Base-by-base conservation (phyloP, 164 flowering plant species). In the Vitis rupestris region DNA sequence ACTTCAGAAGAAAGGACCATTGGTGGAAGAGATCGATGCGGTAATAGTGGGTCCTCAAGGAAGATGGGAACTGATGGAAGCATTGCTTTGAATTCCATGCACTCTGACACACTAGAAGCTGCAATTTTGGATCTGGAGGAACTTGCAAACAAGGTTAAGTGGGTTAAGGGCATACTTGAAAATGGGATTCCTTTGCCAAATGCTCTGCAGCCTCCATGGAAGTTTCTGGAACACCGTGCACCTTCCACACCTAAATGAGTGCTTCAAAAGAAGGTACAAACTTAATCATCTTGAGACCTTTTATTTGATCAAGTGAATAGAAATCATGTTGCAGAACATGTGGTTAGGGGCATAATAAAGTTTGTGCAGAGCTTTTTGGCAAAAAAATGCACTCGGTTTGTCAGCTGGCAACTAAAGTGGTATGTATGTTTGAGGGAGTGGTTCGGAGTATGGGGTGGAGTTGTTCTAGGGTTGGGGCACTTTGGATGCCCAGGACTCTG, bases 51-150 rank as follows among this genome's bases (percentile, higher is more conserved):
- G 47, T 53, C 74, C 10, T 62, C 72, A 7, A 83, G 80, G 77
- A 75, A 63, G 79, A 61, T 72, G 74, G 76, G 59, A 74, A 61
- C 23, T 12, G 68, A 69, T 58, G 74, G 44, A 56, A 30, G 52
- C 53, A 63, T 67, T 19, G 59, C 23, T 49, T 57, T 79, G 27
- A 76, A 76, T 72, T 70, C 74, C 10, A 64, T 44, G 56, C 17
- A 14, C 61, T 67, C 83, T 30, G 81, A 78, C 66, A 63, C 84
- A 48, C 10, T 84, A 31, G 88, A 87, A 68, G 80, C 90, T 11
- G 54, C 85, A n/a, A 66, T 85, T 63, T 9, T 85, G 76, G 88
- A 85, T 67, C 49, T 85, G 79, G 93, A 87, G 80, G 87, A 85
- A 63, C 86, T 87, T 59, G 72, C 69, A 10, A 80, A 74, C 78